Percentiles rank a stretch among this genome's conserved stretches.
Evolutionary conservation across 306 rosid species (phyloP).

Genomic region (Vigna trinervia): DNA sequence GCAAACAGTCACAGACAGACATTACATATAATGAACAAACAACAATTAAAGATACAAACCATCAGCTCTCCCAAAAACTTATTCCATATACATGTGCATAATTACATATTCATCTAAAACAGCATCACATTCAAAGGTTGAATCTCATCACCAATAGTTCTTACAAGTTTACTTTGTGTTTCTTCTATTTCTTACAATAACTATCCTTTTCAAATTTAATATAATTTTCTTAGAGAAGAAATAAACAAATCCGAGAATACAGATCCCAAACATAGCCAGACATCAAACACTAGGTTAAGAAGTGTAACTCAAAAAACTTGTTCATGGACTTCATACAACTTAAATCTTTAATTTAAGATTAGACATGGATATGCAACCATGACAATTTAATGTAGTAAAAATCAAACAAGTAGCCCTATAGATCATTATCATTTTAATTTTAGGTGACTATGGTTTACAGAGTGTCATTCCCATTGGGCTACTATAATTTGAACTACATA

Average conservation of each 20-base stretch:
- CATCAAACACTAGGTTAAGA: background rate
- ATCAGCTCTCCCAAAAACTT: background rate
- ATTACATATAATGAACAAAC: background rate
- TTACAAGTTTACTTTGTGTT: background rate
- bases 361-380: background rate
- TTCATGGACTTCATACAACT: background rate
- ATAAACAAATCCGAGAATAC: background rate
- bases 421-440: background rate
- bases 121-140: background rate
- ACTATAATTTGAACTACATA: background rate
- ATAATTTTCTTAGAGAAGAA: background rate
- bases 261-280: background rate
- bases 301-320: background rate
- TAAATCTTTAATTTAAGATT: conserved; percentile 7
- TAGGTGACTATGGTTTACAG: background rate
- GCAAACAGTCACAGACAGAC: conserved; percentile 4
- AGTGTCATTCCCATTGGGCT: background rate
- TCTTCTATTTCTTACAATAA: background rate
- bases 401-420: background rate
- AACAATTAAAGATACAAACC: background rate
- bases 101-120: background rate
- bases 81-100: background rate
- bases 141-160: background rate
- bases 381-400: background rate
- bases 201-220: background rate